Percentiles rank a stretch among this genome's conserved stretches.
Evolutionary conservation across 108 stramenopile species (phyloP).

Genomic region (Discostella stelligeroides): DNA sequence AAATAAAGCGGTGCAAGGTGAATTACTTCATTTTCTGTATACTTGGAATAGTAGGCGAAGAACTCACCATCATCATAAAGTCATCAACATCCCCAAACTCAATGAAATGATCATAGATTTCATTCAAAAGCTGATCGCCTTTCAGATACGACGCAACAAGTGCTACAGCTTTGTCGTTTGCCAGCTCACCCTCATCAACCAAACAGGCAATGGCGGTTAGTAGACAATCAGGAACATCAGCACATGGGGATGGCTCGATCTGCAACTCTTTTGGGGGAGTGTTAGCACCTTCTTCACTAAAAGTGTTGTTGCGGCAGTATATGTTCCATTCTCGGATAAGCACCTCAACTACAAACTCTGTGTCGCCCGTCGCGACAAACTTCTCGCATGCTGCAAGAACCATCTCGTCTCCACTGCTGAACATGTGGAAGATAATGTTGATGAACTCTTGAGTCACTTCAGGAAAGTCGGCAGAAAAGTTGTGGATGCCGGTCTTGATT

Average conservation of each 20-base stretch:
- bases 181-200: constrained; percentile 23
- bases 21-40: not conserved
- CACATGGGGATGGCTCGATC: not conserved
- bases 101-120: constrained; percentile 40
- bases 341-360: constrained; percentile 23
- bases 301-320: constrained; percentile 27
- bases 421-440: constrained; percentile 50
- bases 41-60: not conserved
- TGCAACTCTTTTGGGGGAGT: not conserved
- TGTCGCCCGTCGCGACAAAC: constrained; percentile 27
- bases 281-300: not conserved
- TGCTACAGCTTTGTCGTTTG: constrained; percentile 22
- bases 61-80: constrained; percentile 17
- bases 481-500: constrained; percentile 45
- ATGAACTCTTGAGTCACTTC: constrained; percentile 30
- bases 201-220: constrained; percentile 31
- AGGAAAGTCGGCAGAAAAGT: constrained; percentile 24
- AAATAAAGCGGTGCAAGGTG: not conserved
- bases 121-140: constrained; percentile 23
- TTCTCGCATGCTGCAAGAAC: constrained; percentile 38
- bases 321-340: constrained; percentile 39
- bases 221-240: constrained; percentile 18
- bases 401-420: constrained; percentile 42
- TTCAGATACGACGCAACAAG: constrained; percentile 18
- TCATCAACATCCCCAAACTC: constrained; percentile 26